Evolutionary conservation across 768 basidiomycete species (phyloP), one percentile per base, ranked within the genome.

Genomic region (Rubroboletus pulcherrimus): DNA sequence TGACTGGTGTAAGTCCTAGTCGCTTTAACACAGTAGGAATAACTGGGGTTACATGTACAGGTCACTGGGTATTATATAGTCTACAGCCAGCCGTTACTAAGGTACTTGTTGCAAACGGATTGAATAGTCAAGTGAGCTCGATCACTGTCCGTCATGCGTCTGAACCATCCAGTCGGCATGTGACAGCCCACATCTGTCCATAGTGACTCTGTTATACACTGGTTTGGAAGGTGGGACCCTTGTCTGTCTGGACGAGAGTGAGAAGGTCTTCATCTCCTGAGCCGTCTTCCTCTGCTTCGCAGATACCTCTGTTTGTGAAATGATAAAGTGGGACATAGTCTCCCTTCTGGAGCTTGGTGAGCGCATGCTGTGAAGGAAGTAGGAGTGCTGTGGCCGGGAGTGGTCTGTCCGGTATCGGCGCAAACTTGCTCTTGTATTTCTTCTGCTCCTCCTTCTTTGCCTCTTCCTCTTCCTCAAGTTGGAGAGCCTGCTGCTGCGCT

Each of bases 301-400:
- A 2, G 1, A 49, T 37, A 3, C 47, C 24, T 4, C 0, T 49
- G 34, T 35, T 49, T 5, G 24, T 49, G 21, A 49, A 49, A 2
- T 5, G 2, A 3, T 37, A 17, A 1, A 49, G 1, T 0, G 33
- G 34, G 0, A 49, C 29, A 0, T n/a, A 49, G 4, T 39, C n/a
- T 0, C 26, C 37, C 10, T 39, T 49, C 7, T 12, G 7, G 0
- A 49, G 12, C 12, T 49, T 49, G 37, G 12, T 38, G 0, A 49
- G 1, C 0, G 29, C 4, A 0, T 39, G n/a, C n/a, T 49, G n/a
- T 0, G 17, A 29, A 0, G 49, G 37, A 0, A 49, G 11, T 1
- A 30, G 1, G 0, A 49, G 4, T 0, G 33, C 17, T 0, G 14
- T 21, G 3, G 39, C 0, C 0, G 31, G 46, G 0, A 45, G 40